These are phyloP conservation scores for Carex cristatella DNA, from an alignment of 176 grass and related monocot genomes.

Conservation along the genomic window DNA sequence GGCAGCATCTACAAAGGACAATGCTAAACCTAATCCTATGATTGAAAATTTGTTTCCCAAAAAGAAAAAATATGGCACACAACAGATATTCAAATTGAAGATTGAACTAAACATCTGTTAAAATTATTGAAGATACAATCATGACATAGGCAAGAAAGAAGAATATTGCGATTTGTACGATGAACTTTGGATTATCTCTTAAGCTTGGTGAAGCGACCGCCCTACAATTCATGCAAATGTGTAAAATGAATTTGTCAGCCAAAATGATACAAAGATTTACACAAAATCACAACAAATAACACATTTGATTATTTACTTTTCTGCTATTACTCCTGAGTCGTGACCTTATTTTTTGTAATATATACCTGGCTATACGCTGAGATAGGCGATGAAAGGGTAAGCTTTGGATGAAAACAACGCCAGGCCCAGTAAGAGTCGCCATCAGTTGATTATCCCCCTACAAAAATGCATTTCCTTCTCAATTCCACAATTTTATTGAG, in stretches of 20 bases:
- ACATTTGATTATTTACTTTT: not conserved
- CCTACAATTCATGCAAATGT: slow-evolving; percentile 36
- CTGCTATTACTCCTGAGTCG: not conserved
- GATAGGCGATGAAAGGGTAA: slow-evolving; percentile 74
- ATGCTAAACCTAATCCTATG: slow-evolving; percentile 32
- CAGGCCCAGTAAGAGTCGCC: slow-evolving; percentile 76
- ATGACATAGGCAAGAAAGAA: slow-evolving; percentile 92
- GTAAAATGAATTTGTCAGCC: slow-evolving; percentile 15
- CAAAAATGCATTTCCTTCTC: slow-evolving; percentile 15
- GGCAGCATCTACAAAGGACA: slow-evolving; percentile 50
- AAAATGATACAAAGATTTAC: not conserved
- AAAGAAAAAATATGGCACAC: slow-evolving; percentile 22
- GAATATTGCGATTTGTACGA: slow-evolving; percentile 87
- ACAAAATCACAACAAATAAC: not conserved
- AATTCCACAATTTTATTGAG: not conserved
- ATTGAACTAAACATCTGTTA: slow-evolving; percentile 75
- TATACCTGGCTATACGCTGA: slow-evolving; percentile 82
- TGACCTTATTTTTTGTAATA: not conserved
- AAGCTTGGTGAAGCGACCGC: slow-evolving; percentile 70
- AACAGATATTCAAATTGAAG: not conserved
- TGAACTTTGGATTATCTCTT: slow-evolving; percentile 92
- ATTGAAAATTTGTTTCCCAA: slow-evolving; percentile 31
- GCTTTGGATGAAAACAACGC: slow-evolving; percentile 94
- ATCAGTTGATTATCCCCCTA: slow-evolving; percentile 69
- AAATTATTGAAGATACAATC: slow-evolving; percentile 96